Evolutionary conservation across 257 asterid genomes (phyloP), one percentile per base, ranked within the genome.

Genomic region (Mitragyna speciosa): DNA sequence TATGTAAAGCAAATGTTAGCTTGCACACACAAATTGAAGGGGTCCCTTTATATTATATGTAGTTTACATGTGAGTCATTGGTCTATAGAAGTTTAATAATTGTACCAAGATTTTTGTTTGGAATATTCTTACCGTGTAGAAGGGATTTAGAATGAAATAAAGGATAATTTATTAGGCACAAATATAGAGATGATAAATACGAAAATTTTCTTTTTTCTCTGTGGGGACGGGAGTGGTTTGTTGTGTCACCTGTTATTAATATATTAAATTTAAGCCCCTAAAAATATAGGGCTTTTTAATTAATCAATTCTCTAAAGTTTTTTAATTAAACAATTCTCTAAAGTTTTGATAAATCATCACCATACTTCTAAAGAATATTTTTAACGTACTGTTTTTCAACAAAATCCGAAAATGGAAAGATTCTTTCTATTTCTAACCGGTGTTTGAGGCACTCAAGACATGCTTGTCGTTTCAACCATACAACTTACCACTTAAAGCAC

Each of bases 41-140:
- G 39, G 59, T 30, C 12, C 73, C 59, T 49, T 78, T 43, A 56
- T 59, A 30, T 36, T 58, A 72, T 36, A 61, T 56, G 14, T 52
- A 70, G 58, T 24, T 78, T 78, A 24, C 81, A 52, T 52, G 81
- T 52, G 81, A 77, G 17, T 9, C 59, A 19, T 19, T 45, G 33
- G 49, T 9, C 47, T 47, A 76, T 41, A 30, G 49, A 68, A 61
- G 33, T 17, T 41, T 51, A 26, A 45, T n/a, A 75, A 58, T 31
- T 31, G 22, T 10, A 20, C 33, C 33, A 31, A 65, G 63, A 28
- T 74, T 52, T 47, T 66, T 24, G 71, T 0, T 12, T 31, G 71
- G 71, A 66, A 52, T 72, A 31, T 72, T 58, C 69, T 75, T 22
- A 58, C 12, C 0, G 5, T 33, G 5, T 11, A 39, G 20, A 0